Evolutionary conservation across 2,329 filamentous ascomycete genomes (phyloP).

Genomic region (Alternaria hordeiaustralica): DNA sequence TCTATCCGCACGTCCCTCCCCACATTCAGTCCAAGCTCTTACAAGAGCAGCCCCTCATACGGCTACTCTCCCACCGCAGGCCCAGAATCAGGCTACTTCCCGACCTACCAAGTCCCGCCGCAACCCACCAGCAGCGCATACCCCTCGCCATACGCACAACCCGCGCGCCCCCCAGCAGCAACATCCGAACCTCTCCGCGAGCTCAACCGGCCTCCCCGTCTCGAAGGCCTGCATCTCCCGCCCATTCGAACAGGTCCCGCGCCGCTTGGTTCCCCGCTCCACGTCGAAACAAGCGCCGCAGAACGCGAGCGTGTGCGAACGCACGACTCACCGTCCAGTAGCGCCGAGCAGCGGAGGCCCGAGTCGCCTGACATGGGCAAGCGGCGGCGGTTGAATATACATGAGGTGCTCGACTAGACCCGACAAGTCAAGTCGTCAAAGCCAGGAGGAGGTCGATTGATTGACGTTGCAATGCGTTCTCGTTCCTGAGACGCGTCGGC

Average conservation of each 20-base stretch:
- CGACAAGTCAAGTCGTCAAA: neutral
- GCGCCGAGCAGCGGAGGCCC: slow-evolving; percentile 28
- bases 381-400: slow-evolving; percentile 46
- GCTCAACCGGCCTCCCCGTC: slow-evolving; percentile 27
- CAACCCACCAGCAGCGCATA: slow-evolving; percentile 32
- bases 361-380: slow-evolving; percentile 45
- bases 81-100: slow-evolving; percentile 43
- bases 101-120: slow-evolving; percentile 36
- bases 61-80: slow-evolving; percentile 44
- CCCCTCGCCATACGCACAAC: slow-evolving; percentile 37
- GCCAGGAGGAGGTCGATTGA: neutral
- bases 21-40: slow-evolving; percentile 42
- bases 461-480: neutral
- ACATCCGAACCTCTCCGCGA: slow-evolving; percentile 40
- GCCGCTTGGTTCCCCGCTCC: slow-evolving; percentile 40
- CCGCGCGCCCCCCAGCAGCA: slow-evolving; percentile 32
- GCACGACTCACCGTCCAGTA: slow-evolving; percentile 36
- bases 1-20: slow-evolving; percentile 45
- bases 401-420: slow-evolving; percentile 43
- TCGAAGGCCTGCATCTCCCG: slow-evolving; percentile 45
- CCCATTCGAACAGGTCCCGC: slow-evolving; percentile 45
- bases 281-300: slow-evolving; percentile 30
- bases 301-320: slow-evolving; percentile 35
- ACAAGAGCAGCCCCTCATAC: slow-evolving; percentile 42
- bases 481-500: neutral